phyloP scores from a whole-genome alignment of 768 basidiomycete genomes.

The Trametes cingulata region DNA sequence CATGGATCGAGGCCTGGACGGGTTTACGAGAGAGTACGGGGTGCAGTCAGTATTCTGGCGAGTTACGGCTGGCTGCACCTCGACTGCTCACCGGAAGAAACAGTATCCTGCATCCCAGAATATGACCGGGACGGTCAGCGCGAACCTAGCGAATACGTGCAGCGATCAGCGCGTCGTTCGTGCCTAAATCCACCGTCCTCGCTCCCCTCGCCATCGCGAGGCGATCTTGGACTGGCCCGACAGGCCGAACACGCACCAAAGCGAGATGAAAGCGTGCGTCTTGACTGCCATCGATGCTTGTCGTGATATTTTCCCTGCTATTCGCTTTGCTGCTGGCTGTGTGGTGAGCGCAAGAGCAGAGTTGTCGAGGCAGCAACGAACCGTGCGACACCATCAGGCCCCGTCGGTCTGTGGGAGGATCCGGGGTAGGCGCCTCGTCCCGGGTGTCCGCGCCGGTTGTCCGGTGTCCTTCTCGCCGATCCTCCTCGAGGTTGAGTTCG shows the following conservation, averaged over 20 bases:
- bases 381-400: constrained; percentile 18
- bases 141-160: constrained; percentile 47
- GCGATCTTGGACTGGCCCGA: background rate
- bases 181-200: background rate
- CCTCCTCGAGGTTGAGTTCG: background rate
- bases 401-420: constrained; percentile 3
- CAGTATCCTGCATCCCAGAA: constrained; percentile 84
- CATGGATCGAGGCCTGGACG: constrained; percentile 78
- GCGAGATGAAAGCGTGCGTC: constrained; percentile 28
- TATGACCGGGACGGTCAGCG: constrained; percentile 63
- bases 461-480: background rate
- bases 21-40: background rate
- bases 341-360: constrained; percentile 9
- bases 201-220: background rate
- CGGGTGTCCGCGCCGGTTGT: background rate
- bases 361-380: background rate
- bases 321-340: constrained; percentile 6
- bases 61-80: background rate
- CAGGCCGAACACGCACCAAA: constrained; percentile 27
- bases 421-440: background rate
- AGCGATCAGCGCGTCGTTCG: constrained; percentile 5
- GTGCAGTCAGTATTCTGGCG: background rate
- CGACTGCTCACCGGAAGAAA: constrained; percentile 64
- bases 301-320: background rate
- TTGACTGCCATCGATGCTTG: constrained; percentile 27